Percentiles rank a stretch among this genome's conserved stretches.
Conservation (phyloP, 148 eudicot species). For the Polygonum aviculare region DNA sequence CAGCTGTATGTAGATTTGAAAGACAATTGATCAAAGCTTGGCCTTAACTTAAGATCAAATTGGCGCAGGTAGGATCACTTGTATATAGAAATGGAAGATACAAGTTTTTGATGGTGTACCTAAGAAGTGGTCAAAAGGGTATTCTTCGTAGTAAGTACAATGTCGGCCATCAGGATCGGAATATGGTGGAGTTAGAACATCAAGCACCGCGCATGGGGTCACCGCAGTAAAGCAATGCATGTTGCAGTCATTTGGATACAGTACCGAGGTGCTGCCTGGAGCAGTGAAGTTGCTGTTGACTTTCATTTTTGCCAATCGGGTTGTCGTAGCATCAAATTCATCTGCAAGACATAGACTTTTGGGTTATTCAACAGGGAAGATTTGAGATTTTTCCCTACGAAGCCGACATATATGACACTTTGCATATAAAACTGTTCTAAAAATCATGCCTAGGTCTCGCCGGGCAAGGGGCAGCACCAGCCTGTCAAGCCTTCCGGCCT, state of each 20-base stretch:
- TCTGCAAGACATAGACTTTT: conserved; percentile 4
- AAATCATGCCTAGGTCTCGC: no score
- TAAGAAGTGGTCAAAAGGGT: conserved; percentile 41
- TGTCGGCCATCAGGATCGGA: conserved; percentile 80
- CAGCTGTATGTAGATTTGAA: conserved; percentile 25
- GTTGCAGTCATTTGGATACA: conserved; percentile 78
- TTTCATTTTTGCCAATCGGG: conserved; percentile 57
- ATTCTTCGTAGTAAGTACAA: conserved; percentile 64
- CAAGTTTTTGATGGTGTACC: conserved; percentile 25
- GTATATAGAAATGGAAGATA: neutral
- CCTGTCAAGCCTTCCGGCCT: no score
- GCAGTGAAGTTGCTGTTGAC: conserved; percentile 51
- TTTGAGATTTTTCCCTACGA: neutral
- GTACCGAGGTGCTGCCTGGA: conserved; percentile 64
- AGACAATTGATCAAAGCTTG: neutral
- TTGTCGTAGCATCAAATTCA: conserved; percentile 17
- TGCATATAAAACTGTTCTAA: neutral
- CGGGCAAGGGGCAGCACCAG: no score
- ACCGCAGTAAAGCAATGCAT: conserved; percentile 83
- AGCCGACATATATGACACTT: neutral
- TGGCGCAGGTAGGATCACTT: neutral
- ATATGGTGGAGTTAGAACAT: conserved; percentile 85
- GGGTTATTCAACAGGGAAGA: neutral
- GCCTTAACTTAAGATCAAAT: neutral
- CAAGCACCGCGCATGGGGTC: conserved; percentile 77